phyloP scores from a whole-genome alignment of 371 early-diverging fungal genomes.

The Rhizomucor miehei region DNA sequence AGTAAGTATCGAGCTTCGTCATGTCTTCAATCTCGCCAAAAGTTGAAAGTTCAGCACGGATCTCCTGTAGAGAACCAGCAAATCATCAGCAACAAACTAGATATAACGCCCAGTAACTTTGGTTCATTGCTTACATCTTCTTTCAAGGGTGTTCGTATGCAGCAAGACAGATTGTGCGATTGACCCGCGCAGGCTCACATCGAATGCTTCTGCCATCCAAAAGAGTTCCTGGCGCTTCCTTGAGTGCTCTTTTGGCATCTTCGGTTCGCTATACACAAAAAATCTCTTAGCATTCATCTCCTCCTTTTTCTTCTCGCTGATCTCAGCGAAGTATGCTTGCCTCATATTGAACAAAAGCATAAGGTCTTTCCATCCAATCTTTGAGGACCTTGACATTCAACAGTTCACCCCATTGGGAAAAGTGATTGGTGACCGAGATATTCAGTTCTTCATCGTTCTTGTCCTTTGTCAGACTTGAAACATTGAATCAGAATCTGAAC shows the following conservation, averaged over 20 bases:
- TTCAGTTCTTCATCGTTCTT: conserved; percentile 60
- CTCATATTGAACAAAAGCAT: conserved; percentile 84
- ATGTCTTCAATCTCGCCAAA: conserved; percentile 77
- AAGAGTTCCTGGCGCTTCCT: conserved; percentile 66
- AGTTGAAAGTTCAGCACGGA: conserved; percentile 8
- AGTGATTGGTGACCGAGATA: conserved; percentile 60
- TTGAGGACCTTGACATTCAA: conserved; percentile 76
- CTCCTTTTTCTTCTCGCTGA: conserved; percentile 3
- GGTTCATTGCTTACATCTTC: conserved; percentile 30
- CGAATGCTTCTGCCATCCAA: conserved; percentile 75
- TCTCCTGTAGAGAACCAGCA: conserved; percentile 11
- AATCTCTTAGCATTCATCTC: not conserved
- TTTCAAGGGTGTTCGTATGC: conserved; percentile 39
- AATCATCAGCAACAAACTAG: no score
- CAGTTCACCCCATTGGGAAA: conserved; percentile 66
- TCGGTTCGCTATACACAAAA: conserved; percentile 23
- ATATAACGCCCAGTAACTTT: not conserved
- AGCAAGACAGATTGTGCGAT: conserved; percentile 73
- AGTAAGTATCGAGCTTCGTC: conserved; percentile 45
- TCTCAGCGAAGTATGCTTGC: conserved; percentile 34
- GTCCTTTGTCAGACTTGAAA: conserved; percentile 58
- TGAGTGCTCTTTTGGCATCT: conserved; percentile 64
- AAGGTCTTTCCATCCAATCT: conserved; percentile 80
- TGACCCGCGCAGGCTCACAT: conserved; percentile 83
- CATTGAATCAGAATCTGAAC: not conserved